Evolutionary conservation across 2,329 filamentous ascomycete genomes (phyloP).

Genomic region (Tolypocladium tundrense): DNA sequence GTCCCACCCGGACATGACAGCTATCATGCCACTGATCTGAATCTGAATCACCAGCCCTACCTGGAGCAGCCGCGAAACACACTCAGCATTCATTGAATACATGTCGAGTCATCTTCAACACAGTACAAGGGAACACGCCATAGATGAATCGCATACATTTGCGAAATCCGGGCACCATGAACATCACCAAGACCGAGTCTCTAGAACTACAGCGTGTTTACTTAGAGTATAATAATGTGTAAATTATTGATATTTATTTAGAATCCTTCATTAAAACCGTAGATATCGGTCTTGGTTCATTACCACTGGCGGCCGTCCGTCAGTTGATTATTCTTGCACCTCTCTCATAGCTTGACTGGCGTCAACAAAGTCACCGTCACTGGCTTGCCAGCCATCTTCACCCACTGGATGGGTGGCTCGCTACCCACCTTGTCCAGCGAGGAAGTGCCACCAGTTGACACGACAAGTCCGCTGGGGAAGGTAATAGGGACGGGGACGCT

Average conservation of each 20-base stretch:
- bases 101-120: too few relatives aligned
- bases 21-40: background rate
- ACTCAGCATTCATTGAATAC: too few relatives aligned
- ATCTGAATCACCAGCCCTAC: background rate
- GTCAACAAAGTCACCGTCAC: constrained; percentile 26
- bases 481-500: constrained; percentile 42
- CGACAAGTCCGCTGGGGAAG: constrained; percentile 31
- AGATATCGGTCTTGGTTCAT: too few relatives aligned
- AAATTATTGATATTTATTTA: background rate
- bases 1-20: too few relatives aligned
- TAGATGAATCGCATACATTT: too few relatives aligned
- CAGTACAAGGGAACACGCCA: too few relatives aligned
- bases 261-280: background rate
- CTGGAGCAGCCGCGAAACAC: background rate
- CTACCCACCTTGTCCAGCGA: constrained; percentile 41
- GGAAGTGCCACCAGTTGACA: constrained; percentile 29
- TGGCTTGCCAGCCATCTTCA: constrained; percentile 30
- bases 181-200: too few relatives aligned
- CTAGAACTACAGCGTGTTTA: too few relatives aligned
- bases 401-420: constrained; percentile 42
- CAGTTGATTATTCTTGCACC: background rate
- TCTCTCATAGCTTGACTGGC: background rate
- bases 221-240: background rate
- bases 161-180: too few relatives aligned
- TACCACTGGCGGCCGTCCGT: background rate